A percentile compares a stretch with the other conserved stretches of the same genome.
These are phyloP conservation scores for Dendrobium huoshanense DNA, from an alignment of 106 monocot genomes.

Conservation along the genomic window DNA sequence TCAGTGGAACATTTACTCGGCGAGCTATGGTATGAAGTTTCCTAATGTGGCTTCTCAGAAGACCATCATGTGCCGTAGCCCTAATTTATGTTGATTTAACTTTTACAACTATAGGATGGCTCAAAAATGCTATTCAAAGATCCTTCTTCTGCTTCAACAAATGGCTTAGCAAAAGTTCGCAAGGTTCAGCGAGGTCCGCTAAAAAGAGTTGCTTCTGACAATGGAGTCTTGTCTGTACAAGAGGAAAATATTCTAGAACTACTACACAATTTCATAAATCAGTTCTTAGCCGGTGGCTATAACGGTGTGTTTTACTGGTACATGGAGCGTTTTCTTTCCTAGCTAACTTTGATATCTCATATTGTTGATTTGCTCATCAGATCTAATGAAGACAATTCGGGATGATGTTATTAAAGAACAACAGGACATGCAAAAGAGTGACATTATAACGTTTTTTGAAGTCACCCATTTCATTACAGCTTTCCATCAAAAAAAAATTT, in stretches of 20 bases:
- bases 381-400: constrained; percentile 76
- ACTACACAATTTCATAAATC: constrained; percentile 58
- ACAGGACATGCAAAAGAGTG: constrained; percentile 57
- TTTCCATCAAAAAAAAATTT: constrained; percentile 61
- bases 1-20: constrained; percentile 74
- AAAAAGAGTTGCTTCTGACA: constrained; percentile 82
- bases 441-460: constrained; percentile 67
- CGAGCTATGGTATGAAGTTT: constrained; percentile 45
- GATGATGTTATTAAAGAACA: constrained; percentile 76
- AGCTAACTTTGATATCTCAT: neutral
- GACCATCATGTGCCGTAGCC: constrained; percentile 4
- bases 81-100: neutral
- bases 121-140: constrained; percentile 71
- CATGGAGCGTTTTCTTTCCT: neutral
- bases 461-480: constrained; percentile 65
- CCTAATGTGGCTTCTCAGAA: neutral
- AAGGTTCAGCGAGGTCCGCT: constrained; percentile 63
- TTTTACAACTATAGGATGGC: constrained; percentile 54
- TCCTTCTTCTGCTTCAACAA: constrained; percentile 43
- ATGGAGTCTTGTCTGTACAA: constrained; percentile 24
- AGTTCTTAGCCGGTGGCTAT: constrained; percentile 74
- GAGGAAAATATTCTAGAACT: constrained; percentile 44
- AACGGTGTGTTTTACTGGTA: constrained; percentile 47
- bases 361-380: constrained; percentile 37
- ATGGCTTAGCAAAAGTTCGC: constrained; percentile 43